Evolutionary conservation across 805 yeast genomes (phyloP), one percentile per base, ranked within the genome.

Genomic region (Starmera dryadoides): DNA sequence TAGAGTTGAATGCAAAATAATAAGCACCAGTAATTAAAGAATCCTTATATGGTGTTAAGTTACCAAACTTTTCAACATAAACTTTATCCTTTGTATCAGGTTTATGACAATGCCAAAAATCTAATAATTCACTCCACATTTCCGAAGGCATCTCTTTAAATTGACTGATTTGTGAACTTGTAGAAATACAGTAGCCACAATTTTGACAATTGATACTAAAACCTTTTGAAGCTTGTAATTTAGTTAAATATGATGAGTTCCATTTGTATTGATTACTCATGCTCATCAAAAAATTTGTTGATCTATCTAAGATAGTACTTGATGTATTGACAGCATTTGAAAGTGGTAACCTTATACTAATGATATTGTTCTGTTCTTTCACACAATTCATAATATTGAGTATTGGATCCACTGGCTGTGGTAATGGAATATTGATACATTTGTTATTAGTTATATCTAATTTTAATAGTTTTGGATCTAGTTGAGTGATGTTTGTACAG

Each of bases 81-180:
- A 48, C 42, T 59, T 56, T 37, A 15, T 46, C 42, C n/a, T 44
- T 48, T 20, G 42, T 43, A 32, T 60, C 57, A 0, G 94, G 94
- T 50, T 82, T 83, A 54, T 91, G 97, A 55, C 98, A 91, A 57
- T 91, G 97, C 98, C 98, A 91, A 47, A 83, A 84, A 42, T 91
- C 98, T 95, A 91, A 83, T 73, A 93, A 64, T 56, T 91, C 98
- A 12, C 82, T 77, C 98, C 98, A 91, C 36, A 77, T 66, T 53
- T 88, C 97, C 1, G 95, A 83, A 0, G 98, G 98, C 79, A 91
- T 75, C 30, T 85, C 85, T 16, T 32, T 32, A 6, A 32, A 14
- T 19, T 32, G 23, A 19, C 23, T 19, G 11, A 32, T 8, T 20
- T 18, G n/a, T 2, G 15, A 6, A 19, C 25, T 19, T 7, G 18